Percentiles rank a stretch among this genome's conserved stretches.
These are phyloP conservation scores for Chlorencoelia australis DNA, from an alignment of 2,329 filamentous ascomycete species.

Conservation along the genomic window DNA sequence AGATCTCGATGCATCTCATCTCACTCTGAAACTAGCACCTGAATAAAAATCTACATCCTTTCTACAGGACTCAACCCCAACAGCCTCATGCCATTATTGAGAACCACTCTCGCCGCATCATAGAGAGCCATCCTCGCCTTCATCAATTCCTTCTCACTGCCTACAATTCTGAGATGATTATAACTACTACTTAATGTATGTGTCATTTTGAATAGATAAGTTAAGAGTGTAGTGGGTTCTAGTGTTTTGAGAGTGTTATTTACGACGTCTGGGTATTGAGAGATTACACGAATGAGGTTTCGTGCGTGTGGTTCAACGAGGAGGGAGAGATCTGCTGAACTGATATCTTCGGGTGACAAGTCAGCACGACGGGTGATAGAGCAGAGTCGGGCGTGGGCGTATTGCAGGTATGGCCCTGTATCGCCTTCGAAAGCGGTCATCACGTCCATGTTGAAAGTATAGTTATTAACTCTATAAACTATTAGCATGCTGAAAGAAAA, in stretches of 20 bases:
- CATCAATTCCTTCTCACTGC: slow-evolving; percentile 63
- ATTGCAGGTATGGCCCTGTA: slow-evolving; percentile 78
- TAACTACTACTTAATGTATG: slow-evolving; percentile 73
- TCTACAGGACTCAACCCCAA: slow-evolving; percentile 72
- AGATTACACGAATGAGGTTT: slow-evolving; percentile 65
- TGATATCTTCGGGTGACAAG: slow-evolving; percentile 47
- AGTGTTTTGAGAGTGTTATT: slow-evolving; percentile 76
- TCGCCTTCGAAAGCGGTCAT: slow-evolving; percentile 82
- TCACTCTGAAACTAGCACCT: too few relatives aligned
- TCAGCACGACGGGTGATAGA: slow-evolving; percentile 50
- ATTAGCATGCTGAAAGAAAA: not conserved
- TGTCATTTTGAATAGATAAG: slow-evolving; percentile 78
- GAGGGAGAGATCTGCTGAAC: slow-evolving; percentile 53
- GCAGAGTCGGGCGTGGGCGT: slow-evolving; percentile 64
- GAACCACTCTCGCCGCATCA: slow-evolving; percentile 61
- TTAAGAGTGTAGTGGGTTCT: slow-evolving; percentile 58
- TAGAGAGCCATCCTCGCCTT: slow-evolving; percentile 69
- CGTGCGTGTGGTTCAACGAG: slow-evolving; percentile 63
- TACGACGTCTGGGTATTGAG: slow-evolving; percentile 78
- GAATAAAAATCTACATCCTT: slow-evolving; percentile 17
- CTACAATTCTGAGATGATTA: slow-evolving; percentile 73
- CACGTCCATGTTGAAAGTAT: slow-evolving; percentile 66
- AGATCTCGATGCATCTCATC: too few relatives aligned
- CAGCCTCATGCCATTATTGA: slow-evolving; percentile 75
- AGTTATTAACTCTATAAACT: slow-evolving; percentile 49